Evolutionary conservation across 176 grass and related monocot species (phyloP), one percentile per base, ranked within the genome.

Genomic region (Lolium perenne): DNA sequence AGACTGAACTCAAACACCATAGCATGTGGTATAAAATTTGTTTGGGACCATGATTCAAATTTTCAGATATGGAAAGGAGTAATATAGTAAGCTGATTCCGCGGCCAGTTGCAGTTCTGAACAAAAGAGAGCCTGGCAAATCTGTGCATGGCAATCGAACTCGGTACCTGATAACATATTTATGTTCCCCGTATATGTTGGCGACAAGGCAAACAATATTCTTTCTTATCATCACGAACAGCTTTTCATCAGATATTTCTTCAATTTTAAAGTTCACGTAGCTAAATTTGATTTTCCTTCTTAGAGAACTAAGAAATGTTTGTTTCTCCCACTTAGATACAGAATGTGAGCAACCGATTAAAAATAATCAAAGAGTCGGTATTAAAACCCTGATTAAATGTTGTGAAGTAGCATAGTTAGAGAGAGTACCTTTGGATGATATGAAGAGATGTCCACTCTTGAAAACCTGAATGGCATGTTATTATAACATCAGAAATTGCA

Each of bases 391-490:
- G 63, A 66, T 66, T 38, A 66, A 17, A 6, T 66, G 29, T 38
- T 35, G 2, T 53, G 67, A 64, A 50, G 64, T 13, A 80, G 22
- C 47, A 43, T 69, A 51, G 22, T 38, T 29, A 20, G 18, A 74
- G 25, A 20, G 59, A 6, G 29, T 83, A 99, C 97, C 97, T 93
- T 99, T 99, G 47, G 97, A 99, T 80, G 97, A 99, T 91, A 99
- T 99, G 87, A 94, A 99, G 47, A 99, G 89, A 88, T 91, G 97
- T 38, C 97, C 97, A 81, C 94, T 99, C 85, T 99, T 99, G 92
- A 97, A 97, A 57, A 99, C 92, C 97, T 99, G 88, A 68, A 84
- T 53, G 57, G 23, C 63, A 82, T 45, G 48, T n/a, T 63, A 62
- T 65, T 74, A 83, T 65, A 8, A 58, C 49, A 74, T 88, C 32